Percentiles rank a stretch among this genome's conserved stretches.
phyloP scores from a whole-genome alignment of 495 filamentous ascomycete genomes.

The Lepidopterella palustris region DNA sequence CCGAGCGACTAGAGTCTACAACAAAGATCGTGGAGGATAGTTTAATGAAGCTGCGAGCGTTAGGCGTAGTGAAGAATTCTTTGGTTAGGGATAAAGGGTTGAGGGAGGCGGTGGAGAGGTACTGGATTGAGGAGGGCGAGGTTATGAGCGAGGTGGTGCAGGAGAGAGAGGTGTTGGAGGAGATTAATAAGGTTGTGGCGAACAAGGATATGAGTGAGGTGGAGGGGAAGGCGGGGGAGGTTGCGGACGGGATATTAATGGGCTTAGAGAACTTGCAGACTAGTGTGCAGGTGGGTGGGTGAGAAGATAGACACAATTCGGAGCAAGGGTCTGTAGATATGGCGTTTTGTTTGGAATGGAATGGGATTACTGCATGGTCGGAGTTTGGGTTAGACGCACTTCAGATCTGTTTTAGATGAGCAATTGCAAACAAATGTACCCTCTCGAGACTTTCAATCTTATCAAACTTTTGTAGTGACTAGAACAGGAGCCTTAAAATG shows the following conservation, averaged over 20 bases:
- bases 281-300: neutral
- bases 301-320: neutral
- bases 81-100: constrained; percentile 51
- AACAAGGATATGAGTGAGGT: constrained; percentile 46
- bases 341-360: no score
- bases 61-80: constrained; percentile 52
- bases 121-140: constrained; percentile 48
- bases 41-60: constrained; percentile 46
- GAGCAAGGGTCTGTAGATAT: no score
- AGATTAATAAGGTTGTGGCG: constrained; percentile 44
- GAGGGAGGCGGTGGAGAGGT: constrained; percentile 48
- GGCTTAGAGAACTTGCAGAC: constrained; percentile 1
- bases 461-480: no score
- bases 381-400: no score
- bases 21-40: constrained; percentile 42
- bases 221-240: constrained; percentile 50
- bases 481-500: no score
- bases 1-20: constrained; percentile 43
- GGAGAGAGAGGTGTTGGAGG: constrained; percentile 51
- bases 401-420: no score
- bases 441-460: no score
- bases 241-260: constrained; percentile 42
- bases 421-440: no score
- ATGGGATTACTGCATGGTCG: no score
- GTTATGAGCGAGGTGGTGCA: constrained; percentile 39